Evolutionary conservation across 257 asterid species (phyloP).

Genomic region (Misopates orontium): DNA sequence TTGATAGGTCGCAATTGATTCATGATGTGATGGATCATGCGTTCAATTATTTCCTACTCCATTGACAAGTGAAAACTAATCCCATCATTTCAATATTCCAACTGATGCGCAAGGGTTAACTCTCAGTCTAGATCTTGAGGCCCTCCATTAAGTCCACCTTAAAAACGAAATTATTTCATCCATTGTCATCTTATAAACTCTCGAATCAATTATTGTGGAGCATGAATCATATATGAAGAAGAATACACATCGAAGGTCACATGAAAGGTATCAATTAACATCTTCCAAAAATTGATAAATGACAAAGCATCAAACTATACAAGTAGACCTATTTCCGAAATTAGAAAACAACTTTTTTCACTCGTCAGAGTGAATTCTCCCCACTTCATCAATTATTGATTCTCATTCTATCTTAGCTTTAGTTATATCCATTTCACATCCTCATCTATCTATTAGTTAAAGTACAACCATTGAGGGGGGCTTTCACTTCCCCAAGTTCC

Average conservation of each 20-base stretch:
- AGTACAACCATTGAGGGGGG: slow-evolving; percentile 11
- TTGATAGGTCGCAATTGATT: too few relatives aligned
- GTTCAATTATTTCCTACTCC: background rate
- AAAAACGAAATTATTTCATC: slow-evolving; percentile 12
- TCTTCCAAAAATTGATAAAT: slow-evolving; percentile 23
- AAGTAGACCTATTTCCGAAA: slow-evolving; percentile 23
- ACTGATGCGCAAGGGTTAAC: background rate
- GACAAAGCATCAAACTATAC: slow-evolving; percentile 31
- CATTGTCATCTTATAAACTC: background rate
- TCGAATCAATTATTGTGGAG: slow-evolving; percentile 30
- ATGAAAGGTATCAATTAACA: slow-evolving; percentile 28
- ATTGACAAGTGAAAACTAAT: background rate
- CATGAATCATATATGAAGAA: slow-evolving; percentile 22
- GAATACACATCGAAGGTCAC: slow-evolving; percentile 27
- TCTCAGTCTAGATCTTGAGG: slow-evolving; percentile 17
- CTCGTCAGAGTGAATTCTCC: slow-evolving; percentile 10
- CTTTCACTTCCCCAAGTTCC: slow-evolving; percentile 3
- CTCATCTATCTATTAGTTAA: slow-evolving; percentile 1
- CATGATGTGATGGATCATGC: background rate
- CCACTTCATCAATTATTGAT: slow-evolving; percentile 35
- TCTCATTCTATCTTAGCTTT: slow-evolving; percentile 23
- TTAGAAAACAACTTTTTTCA: slow-evolving; percentile 14
- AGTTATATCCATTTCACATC: slow-evolving; percentile 14
- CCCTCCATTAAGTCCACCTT: slow-evolving; percentile 3
- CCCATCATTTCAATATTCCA: background rate